Evolutionary conservation across 2,329 filamentous ascomycete species (phyloP).

Genomic region (Apiospora malaysiana): DNA sequence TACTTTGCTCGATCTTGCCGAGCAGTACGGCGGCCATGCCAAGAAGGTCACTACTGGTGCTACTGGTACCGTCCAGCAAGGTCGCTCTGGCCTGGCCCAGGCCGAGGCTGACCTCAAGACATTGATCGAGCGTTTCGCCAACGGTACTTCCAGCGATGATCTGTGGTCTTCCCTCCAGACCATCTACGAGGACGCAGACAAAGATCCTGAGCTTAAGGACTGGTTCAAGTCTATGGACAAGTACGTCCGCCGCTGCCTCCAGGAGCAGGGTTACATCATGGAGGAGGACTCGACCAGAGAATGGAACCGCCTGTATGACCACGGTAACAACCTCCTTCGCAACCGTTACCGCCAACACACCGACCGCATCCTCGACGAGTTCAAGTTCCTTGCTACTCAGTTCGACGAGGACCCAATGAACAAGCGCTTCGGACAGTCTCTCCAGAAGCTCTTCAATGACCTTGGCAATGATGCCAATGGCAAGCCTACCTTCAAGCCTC

Average conservation of each 20-base stretch:
- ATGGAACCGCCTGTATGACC: slow-evolving; percentile 85
- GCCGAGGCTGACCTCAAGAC: slow-evolving; percentile 85
- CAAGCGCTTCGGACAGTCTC: slow-evolving; percentile 74
- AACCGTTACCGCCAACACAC: slow-evolving; percentile 88
- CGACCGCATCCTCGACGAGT: slow-evolving; percentile 84
- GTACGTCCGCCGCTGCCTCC: slow-evolving; percentile 82
- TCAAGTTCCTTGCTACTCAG: slow-evolving; percentile 87
- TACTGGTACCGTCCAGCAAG: slow-evolving; percentile 73
- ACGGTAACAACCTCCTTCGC: slow-evolving; percentile 84
- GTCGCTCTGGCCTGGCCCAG: slow-evolving; percentile 68
- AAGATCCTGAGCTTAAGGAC: slow-evolving; percentile 81
- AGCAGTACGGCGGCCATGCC: slow-evolving; percentile 81
- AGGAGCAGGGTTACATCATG: slow-evolving; percentile 91
- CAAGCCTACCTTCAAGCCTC: slow-evolving; percentile 88
- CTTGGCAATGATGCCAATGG: slow-evolving; percentile 88
- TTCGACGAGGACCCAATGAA: slow-evolving; percentile 91
- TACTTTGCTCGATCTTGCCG: slow-evolving; percentile 82
- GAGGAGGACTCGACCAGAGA: slow-evolving; percentile 79
- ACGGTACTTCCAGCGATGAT: slow-evolving; percentile 87
- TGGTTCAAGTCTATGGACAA: slow-evolving; percentile 85
- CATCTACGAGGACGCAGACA: slow-evolving; percentile 86
- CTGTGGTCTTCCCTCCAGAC: slow-evolving; percentile 83
- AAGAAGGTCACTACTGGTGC: slow-evolving; percentile 68
- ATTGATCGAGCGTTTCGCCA: slow-evolving; percentile 93
- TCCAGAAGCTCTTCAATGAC: slow-evolving; percentile 84